Evolutionary conservation across 495 filamentous ascomycete genomes (phyloP).

Genomic region (Talaromyces proteolyticus): DNA sequence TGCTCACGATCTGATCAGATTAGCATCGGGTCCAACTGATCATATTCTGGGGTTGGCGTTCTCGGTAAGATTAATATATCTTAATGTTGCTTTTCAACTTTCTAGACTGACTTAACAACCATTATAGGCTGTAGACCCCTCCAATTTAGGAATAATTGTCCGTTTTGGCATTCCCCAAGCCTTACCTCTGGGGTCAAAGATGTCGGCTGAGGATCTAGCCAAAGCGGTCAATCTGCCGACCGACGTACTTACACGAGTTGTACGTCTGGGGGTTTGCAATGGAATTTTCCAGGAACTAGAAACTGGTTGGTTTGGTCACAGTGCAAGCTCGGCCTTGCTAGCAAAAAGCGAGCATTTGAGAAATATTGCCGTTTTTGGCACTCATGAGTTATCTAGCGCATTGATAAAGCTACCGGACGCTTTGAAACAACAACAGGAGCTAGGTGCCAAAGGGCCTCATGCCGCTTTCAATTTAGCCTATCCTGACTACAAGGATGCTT

Average conservation of each 20-base stretch:
- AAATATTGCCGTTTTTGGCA: constrained; percentile 10
- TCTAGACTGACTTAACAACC: background rate
- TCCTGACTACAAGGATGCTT: constrained; percentile 16
- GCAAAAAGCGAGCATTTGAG: constrained; percentile 9
- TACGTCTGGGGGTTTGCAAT: constrained; percentile 28
- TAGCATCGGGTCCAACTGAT: background rate
- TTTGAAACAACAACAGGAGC: constrained; percentile 13
- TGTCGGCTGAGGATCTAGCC: constrained; percentile 18
- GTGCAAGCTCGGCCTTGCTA: constrained; percentile 17
- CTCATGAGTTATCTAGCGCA: constrained; percentile 13
- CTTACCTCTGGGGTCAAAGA: constrained; percentile 18
- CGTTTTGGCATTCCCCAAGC: constrained; percentile 21
- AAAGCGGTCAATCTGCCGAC: constrained; percentile 14
- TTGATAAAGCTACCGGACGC: constrained; percentile 16
- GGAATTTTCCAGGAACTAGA: constrained; percentile 23
- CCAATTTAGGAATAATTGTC: constrained; percentile 4
- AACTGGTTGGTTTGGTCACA: constrained; percentile 23
- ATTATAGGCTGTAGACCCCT: constrained; percentile 6
- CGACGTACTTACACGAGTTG: constrained; percentile 18
- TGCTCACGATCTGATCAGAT: background rate
- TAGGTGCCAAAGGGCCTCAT: constrained; percentile 11
- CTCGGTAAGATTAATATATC: background rate
- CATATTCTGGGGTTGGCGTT: background rate
- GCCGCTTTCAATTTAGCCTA: constrained; percentile 26
- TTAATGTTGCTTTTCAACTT: background rate